These are phyloP conservation scores for Candida pseudoviswanathii DNA, from an alignment of 1,139 yeast genomes.

Conservation along the genomic window DNA sequence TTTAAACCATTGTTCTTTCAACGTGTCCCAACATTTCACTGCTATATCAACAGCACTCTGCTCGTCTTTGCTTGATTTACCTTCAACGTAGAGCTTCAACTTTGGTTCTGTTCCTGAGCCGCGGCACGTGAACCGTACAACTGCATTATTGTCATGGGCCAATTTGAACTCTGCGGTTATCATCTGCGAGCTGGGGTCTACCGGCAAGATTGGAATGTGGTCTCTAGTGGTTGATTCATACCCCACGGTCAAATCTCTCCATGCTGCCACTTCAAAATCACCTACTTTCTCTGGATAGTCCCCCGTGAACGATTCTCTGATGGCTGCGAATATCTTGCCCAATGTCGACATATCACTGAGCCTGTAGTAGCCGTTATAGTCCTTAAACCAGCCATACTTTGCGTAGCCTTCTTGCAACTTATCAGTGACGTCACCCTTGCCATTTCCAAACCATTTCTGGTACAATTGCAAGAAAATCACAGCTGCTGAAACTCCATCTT, in stretches of 20 bases:
- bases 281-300: conserved; percentile 51
- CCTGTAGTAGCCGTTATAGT: conserved; percentile 83
- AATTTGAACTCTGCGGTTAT: conserved; percentile 58
- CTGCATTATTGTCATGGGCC: conserved; percentile 24
- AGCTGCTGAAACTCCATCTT: conserved; percentile 89
- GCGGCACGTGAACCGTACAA: conserved; percentile 77
- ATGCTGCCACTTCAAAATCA: conserved; percentile 51
- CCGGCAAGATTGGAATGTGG: conserved; percentile 64
- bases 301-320: conserved; percentile 46
- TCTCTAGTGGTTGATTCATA: conserved; percentile 69
- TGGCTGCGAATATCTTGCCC: conserved; percentile 49
- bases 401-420: conserved; percentile 60
- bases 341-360: conserved; percentile 58
- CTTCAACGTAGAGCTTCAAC: conserved; percentile 88
- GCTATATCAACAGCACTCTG: conserved; percentile 55
- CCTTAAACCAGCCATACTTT: conserved; percentile 78
- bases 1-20: conserved; percentile 60
- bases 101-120: conserved; percentile 99
- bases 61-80: conserved; percentile 48
- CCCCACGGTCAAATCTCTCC: conserved; percentile 87
- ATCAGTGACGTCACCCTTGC: conserved; percentile 39
- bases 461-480: conserved; percentile 76
- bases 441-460: conserved; percentile 45
- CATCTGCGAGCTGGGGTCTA: conserved; percentile 80
- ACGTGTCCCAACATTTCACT: conserved; percentile 63